Evolutionary conservation across 169 alveolate genomes (phyloP), one percentile per base, ranked within the genome.

Genomic region (Eimeria praecox): DNA sequence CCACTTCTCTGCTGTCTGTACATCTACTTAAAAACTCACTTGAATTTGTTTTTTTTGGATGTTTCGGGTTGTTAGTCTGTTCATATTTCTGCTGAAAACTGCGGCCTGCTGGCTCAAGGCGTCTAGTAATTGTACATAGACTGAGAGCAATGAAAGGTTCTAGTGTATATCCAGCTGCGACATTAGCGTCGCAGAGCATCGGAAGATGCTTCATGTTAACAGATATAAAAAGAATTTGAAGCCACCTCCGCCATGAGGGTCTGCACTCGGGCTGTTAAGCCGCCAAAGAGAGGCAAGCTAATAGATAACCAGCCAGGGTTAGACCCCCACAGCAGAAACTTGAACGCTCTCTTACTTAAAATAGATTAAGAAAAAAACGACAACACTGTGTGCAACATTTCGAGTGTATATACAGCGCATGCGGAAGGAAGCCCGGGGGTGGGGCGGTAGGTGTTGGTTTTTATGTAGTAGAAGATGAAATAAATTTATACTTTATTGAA

Each of bases 71-170:
- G 1, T 16, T 12, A 18, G 49, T 49, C 71, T 18, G n/a, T 40
- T 95, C 97, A 56, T 75, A 91, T 16, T 14, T 49, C 86, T 95
- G 96, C 49, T 69, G 40, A 42, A 95, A 95, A 2, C 95, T 85
- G 6, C 96, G 75, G 44, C 97, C 97, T 6, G 97, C 97, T 6
- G 95, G 42, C 78, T 95, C 95, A 30, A 95, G 18, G 35, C 89
- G 73, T 12, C 82, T 33, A 44, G 83, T 62, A 33, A 73, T 35
- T 27, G 78, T 78, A 83, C 95, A 95, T 42, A 95, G 64, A n/a
- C 95, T 30, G 56, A 64, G 49, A 22, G 14, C 24, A 40, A 94
- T 77, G 4, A 54, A 30, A 6, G 95, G 54, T 62, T 33, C 64
- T 3, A 59, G 38, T 30, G 92, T 54, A 16, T n/a, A 49, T 78